These are phyloP conservation scores for Tetrahymena malaccensis DNA, from an alignment of 73 alveolate genomes.

Conservation along the genomic window DNA sequence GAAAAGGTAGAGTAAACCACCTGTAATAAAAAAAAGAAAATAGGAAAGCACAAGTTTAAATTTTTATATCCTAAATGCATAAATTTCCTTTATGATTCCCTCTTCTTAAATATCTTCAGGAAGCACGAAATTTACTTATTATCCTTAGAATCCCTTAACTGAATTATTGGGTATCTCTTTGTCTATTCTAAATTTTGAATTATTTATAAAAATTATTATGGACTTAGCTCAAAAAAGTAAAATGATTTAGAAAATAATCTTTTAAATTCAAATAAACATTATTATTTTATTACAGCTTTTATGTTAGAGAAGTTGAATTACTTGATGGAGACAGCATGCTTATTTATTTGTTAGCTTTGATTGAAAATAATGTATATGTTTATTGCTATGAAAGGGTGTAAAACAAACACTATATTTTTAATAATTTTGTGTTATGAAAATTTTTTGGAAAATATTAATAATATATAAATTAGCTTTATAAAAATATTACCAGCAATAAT, in stretches of 20 bases:
- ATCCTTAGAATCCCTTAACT: background rate
- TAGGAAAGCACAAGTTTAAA: background rate
- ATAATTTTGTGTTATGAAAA: background rate
- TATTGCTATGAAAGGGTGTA: background rate
- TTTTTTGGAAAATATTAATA: too few relatives aligned
- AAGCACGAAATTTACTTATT: conserved; percentile 3
- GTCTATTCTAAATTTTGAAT: background rate
- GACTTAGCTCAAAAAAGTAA: too few relatives aligned
- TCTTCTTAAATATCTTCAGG: conserved; percentile 27
- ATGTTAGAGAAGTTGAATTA: background rate
- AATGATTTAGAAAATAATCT: too few relatives aligned
- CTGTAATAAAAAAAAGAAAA: background rate
- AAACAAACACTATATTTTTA: too few relatives aligned
- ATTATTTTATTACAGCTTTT: background rate
- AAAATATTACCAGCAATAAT: background rate
- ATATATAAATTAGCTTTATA: background rate
- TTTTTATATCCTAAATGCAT: background rate
- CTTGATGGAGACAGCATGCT: background rate
- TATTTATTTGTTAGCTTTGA: too few relatives aligned
- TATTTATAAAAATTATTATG: too few relatives aligned
- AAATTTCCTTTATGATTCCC: conserved; percentile 9
- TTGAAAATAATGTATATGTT: too few relatives aligned
- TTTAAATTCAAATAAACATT: too few relatives aligned
- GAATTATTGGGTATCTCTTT: background rate
- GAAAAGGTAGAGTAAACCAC: conserved; percentile 16